Evolutionary conservation across 768 basidiomycete genomes (phyloP).

Genomic region (Cystobasidium tubakii): DNA sequence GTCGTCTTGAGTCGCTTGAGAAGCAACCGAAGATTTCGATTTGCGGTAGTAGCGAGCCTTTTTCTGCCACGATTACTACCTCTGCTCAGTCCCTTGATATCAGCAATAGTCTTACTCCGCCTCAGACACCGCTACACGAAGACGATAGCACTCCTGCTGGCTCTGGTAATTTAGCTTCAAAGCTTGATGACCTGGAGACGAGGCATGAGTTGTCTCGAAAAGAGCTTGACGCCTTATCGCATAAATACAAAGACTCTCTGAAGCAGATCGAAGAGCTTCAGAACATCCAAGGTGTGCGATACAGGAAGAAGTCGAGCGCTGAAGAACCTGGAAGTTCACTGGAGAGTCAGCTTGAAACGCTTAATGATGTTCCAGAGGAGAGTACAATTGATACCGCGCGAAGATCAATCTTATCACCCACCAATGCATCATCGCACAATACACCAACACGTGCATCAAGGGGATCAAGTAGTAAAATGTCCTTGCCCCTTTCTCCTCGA

Average conservation of each 20-base stretch:
- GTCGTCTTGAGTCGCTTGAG: constrained; percentile 48
- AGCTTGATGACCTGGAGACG: constrained; percentile 70
- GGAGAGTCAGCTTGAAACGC: constrained; percentile 5
- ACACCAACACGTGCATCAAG: constrained; percentile 37
- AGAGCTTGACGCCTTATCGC: constrained; percentile 69
- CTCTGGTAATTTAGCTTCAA: constrained; percentile 54
- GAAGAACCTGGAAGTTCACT: constrained; percentile 6
- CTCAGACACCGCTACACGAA: constrained; percentile 16
- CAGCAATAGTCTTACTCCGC: constrained; percentile 40
- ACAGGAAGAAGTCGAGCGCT: neutral
- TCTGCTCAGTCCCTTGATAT: constrained; percentile 45
- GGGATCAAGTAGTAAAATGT: constrained; percentile 40
- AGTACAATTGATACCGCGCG: neutral
- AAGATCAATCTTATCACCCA: constrained; percentile 22
- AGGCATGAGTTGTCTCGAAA: constrained; percentile 72
- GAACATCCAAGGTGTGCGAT: constrained; percentile 9
- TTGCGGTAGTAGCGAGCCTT: neutral
- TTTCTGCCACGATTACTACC: constrained; percentile 27
- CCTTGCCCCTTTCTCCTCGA: constrained; percentile 43
- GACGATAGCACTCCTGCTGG: constrained; percentile 44
- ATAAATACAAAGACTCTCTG: constrained; percentile 81
- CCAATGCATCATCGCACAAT: neutral
- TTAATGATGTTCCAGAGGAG: constrained; percentile 19
- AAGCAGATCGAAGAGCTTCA: constrained; percentile 88
- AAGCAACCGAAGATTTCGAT: neutral